Base-by-base conservation (phyloP, 805 yeast species). In the Cyberlindnera meyerae region DNA sequence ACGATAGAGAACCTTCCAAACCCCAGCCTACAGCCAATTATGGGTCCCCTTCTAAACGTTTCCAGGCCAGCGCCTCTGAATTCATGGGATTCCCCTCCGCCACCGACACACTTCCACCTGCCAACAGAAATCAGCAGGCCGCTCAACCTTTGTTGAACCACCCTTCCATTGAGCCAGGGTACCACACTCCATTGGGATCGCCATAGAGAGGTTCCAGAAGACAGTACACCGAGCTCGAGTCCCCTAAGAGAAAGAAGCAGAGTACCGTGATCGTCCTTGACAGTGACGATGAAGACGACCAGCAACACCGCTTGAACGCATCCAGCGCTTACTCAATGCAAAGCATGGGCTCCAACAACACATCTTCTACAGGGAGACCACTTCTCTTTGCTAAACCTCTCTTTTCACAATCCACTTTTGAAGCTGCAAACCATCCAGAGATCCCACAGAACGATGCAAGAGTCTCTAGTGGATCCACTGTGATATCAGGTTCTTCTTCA, bases 361-460 rank as follows among this genome's bases (percentile, higher is more conserved):
- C 55, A 5, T 32, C 51, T 5, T 46, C 61, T 12, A 51, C 75
- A 53, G 51, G 59, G 5, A 54, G 80, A 31, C 68, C 75, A 29
- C 55, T 79, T 24, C 77, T 75, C 24, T 77, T 77, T 4, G 84
- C 82, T n/a, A 75, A 72, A 49, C 85, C 83, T 36, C 74, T 75
- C 33, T 79, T 74, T 55, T 77, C 75, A 17, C 79, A 77, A 11
- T 71, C 71, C 34, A 76, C 81, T 3, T 78, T 67, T 58, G 81
- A 80, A 3, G 80, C 77, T 34, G 82, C 82, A 3, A 62, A 65
- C 35, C 32, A 47, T 14, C 41, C 34, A 20, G 27, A 31, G 15
- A 27, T 40, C 13, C 47, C 54, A 27, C 33, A 40, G 18, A 37
- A 45, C 17, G 54, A 51, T 17, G 60, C 51, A 12, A 60, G 65